phyloP scores from a whole-genome alignment of 768 basidiomycete species.

The Neoboletus subvelutipes region DNA sequence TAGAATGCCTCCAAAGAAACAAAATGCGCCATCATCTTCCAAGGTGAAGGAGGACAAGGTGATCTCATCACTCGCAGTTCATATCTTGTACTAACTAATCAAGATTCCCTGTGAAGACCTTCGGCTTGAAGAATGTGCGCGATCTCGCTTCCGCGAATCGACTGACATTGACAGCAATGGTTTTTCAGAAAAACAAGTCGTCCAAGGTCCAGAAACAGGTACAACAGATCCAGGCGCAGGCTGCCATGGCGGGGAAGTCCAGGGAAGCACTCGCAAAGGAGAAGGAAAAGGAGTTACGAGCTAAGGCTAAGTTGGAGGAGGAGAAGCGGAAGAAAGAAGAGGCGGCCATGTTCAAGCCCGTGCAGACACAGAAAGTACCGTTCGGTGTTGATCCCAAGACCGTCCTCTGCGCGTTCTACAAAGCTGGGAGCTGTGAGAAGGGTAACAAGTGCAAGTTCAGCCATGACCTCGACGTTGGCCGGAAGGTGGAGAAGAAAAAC shows the following conservation, averaged over 20 bases:
- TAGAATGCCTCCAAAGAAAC: conserved; percentile 81
- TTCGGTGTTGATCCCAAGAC: conserved; percentile 98
- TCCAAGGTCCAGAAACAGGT: conserved; percentile 89
- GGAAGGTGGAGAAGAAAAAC: conserved; percentile 95
- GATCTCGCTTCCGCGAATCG: conserved; percentile 3
- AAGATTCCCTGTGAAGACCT: conserved; percentile 55
- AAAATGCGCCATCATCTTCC: conserved; percentile 52
- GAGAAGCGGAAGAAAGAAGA: conserved; percentile 86
- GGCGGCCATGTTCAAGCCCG: conserved; percentile 77
- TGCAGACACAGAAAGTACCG: conserved; percentile 82
- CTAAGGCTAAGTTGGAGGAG: conserved; percentile 73
- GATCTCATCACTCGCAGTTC: conserved; percentile 21
- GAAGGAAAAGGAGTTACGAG: conserved; percentile 74
- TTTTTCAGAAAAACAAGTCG: conserved; percentile 85
- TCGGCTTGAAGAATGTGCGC: conserved; percentile 85
- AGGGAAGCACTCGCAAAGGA: conserved; percentile 80
- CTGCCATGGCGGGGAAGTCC: conserved; percentile 74
- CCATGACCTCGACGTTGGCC: conserved; percentile 83
- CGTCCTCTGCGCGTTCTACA: conserved; percentile 87
- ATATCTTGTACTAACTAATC: conserved; percentile 26
- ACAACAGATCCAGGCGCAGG: conserved; percentile 75
- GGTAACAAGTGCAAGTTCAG: conserved; percentile 97
- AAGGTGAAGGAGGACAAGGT: conserved; percentile 86
- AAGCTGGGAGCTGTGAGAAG: conserved; percentile 92
- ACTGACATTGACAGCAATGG: conserved; percentile 10